Percentiles rank a stretch among this genome's conserved stretches.
Conservation (phyloP, 164 flowering plant species). For the Magnolia sinica region DNA sequence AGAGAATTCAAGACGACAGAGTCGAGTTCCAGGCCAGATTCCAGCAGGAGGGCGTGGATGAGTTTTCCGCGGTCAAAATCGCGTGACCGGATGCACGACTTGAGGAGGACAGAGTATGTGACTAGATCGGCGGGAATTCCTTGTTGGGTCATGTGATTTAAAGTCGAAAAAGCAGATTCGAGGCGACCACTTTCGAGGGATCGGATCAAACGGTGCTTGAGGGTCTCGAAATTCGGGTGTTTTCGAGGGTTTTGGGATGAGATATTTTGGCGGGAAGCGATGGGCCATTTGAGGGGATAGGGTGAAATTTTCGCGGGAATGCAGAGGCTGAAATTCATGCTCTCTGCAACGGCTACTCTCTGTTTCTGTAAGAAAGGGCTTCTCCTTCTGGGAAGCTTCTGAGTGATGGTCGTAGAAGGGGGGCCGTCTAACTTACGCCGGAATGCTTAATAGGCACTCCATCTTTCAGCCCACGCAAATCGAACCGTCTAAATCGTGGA, state of each 20-base stretch:
- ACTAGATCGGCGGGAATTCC: slow-evolving; percentile 42
- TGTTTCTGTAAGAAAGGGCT: background rate
- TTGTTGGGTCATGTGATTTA: slow-evolving; percentile 43
- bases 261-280: slow-evolving; percentile 21
- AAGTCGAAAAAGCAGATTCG: slow-evolving; percentile 51
- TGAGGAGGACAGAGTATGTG: slow-evolving; percentile 66
- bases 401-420: background rate
- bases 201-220: slow-evolving; percentile 42
- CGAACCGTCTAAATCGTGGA: no score
- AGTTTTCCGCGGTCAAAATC: slow-evolving; percentile 51
- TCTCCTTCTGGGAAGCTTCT: background rate
- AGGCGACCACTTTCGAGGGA: slow-evolving; percentile 42
- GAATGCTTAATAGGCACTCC: no score
- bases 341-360: slow-evolving; percentile 4
- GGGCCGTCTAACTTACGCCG: background rate
- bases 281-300: slow-evolving; percentile 17
- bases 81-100: slow-evolving; percentile 59
- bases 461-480: no score
- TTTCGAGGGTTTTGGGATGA: slow-evolving; percentile 15
- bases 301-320: slow-evolving; percentile 16
- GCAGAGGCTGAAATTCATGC: slow-evolving; percentile 20
- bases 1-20: slow-evolving; percentile 50
- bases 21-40: slow-evolving; percentile 44
- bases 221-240: slow-evolving; percentile 26
- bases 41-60: slow-evolving; percentile 43